phyloP scores from a whole-genome alignment of 2,329 filamentous ascomycete genomes.

The Fusarium stilboides region DNA sequence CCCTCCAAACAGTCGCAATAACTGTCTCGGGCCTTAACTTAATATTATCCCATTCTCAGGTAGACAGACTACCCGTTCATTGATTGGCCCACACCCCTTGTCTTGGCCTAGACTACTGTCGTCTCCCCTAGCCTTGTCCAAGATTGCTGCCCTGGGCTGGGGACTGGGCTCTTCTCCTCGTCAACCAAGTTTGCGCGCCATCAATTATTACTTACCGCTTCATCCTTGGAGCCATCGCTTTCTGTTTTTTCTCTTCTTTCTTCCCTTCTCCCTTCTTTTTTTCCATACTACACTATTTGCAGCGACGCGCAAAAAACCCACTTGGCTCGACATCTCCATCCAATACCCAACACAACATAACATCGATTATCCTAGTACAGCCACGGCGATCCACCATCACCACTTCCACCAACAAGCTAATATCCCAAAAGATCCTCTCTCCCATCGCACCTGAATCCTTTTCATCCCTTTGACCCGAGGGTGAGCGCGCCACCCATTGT shows the following conservation, averaged over 20 bases:
- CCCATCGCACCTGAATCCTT: background rate
- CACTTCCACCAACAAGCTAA: conserved; percentile 33
- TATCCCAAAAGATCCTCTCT: conserved; percentile 18
- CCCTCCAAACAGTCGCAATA: background rate
- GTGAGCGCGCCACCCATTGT: conserved; percentile 25
- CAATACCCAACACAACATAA: background rate
- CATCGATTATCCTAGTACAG: conserved; percentile 23
- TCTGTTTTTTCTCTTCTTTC: background rate
- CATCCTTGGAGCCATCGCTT: conserved; percentile 7
- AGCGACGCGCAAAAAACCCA: conserved; percentile 15
- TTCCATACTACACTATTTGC: background rate
- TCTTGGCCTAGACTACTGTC: conserved; percentile 8
- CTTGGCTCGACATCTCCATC: conserved; percentile 14
- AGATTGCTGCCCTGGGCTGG: background rate
- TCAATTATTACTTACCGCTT: conserved; percentile 19
- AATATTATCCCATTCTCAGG: background rate
- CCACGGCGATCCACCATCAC: conserved; percentile 36
- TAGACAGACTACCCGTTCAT: conserved; percentile 1
- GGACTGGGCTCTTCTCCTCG: conserved; percentile 24
- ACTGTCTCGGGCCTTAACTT: conserved; percentile 7
- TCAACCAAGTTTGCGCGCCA: conserved; percentile 30
- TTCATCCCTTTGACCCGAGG: conserved; percentile 24
- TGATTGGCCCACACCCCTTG: conserved; percentile 31
- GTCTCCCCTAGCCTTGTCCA: conserved; percentile 24
- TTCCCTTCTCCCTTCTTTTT: conserved; percentile 11